Conservation (phyloP, 148 eudicot genomes). For the Rhododendron mucronatum region DNA sequence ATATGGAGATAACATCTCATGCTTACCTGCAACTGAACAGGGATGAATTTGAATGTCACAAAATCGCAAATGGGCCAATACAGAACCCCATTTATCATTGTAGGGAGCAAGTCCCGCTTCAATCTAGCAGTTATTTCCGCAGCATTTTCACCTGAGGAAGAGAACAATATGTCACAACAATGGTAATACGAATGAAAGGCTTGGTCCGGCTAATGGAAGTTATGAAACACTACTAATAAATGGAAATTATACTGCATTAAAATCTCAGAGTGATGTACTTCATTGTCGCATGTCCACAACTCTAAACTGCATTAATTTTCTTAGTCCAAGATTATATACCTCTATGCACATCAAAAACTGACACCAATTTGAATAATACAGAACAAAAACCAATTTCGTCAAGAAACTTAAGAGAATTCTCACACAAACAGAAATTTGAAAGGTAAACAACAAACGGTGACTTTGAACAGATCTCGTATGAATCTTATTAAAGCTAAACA, state of each 20-base stretch:
- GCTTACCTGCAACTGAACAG: slow-evolving; percentile 87
- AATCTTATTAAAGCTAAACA: background rate
- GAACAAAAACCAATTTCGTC: background rate
- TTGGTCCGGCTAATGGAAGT: background rate
- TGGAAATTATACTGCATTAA: background rate
- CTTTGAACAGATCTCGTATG: background rate
- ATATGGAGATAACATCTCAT: background rate
- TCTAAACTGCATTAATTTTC: background rate
- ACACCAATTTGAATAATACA: background rate
- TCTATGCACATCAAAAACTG: background rate
- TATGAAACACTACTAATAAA: background rate
- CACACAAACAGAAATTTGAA: background rate
- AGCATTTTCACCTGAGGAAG: slow-evolving; percentile 60
- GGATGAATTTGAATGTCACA: slow-evolving; percentile 77
- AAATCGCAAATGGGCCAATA: slow-evolving; percentile 95
- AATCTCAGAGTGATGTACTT: background rate
- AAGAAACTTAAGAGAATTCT: background rate
- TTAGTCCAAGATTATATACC: background rate
- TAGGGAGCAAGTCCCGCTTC: slow-evolving; percentile 79
- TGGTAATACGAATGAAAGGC: background rate
- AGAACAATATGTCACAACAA: background rate
- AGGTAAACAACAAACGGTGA: background rate
- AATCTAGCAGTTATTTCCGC: slow-evolving; percentile 65
- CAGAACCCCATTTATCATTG: slow-evolving; percentile 69
- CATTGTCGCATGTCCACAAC: background rate